Evolutionary conservation across 2,329 filamentous ascomycete species (phyloP).

Genomic region (Epichloe baconii): DNA sequence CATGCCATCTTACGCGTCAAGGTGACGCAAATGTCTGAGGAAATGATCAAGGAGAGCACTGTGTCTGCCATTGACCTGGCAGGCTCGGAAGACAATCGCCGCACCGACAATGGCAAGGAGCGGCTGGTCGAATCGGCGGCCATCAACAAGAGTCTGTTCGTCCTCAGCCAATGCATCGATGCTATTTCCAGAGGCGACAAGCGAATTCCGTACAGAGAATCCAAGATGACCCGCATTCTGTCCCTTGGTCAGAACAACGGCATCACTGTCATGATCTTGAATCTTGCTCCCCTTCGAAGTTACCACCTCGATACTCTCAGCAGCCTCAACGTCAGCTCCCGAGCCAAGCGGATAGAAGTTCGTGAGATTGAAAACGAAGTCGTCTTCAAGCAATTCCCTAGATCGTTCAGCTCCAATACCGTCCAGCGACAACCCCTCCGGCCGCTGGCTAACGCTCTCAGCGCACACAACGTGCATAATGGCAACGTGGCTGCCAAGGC

Average conservation of each 20-base stretch:
- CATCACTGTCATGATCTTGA: conserved; percentile 91
- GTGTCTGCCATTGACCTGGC: conserved; percentile 91
- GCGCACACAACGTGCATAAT: conserved; percentile 61
- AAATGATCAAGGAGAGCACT: conserved; percentile 61
- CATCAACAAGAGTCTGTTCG: conserved; percentile 96
- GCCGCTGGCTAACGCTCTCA: conserved; percentile 61
- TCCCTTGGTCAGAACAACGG: conserved; percentile 91
- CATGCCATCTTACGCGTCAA: conserved; percentile 89
- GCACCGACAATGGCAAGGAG: conserved; percentile 89
- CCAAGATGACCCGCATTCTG: conserved; percentile 93
- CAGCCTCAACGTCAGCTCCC: conserved; percentile 86
- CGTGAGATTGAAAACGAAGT: conserved; percentile 93
- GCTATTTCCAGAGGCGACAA: conserved; percentile 66
- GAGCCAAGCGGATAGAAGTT: conserved; percentile 92
- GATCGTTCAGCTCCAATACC: conserved; percentile 30
- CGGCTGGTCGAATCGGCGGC: conserved; percentile 87
- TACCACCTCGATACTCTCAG: conserved; percentile 91
- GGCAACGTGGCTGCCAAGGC: conserved; percentile 33
- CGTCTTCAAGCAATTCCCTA: conserved; percentile 64
- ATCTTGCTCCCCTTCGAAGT: conserved; percentile 78
- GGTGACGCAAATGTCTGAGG: conserved; percentile 60
- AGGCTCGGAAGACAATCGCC: conserved; percentile 87
- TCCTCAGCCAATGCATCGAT: conserved; percentile 88
- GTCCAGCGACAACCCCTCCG: conserved; percentile 61
- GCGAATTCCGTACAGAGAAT: conserved; percentile 85